A percentile compares a stretch with the other conserved stretches of the same genome.
Conservation (phyloP, 192 early-diverging fungal genomes). For the Funneliformis mosseae region DNA sequence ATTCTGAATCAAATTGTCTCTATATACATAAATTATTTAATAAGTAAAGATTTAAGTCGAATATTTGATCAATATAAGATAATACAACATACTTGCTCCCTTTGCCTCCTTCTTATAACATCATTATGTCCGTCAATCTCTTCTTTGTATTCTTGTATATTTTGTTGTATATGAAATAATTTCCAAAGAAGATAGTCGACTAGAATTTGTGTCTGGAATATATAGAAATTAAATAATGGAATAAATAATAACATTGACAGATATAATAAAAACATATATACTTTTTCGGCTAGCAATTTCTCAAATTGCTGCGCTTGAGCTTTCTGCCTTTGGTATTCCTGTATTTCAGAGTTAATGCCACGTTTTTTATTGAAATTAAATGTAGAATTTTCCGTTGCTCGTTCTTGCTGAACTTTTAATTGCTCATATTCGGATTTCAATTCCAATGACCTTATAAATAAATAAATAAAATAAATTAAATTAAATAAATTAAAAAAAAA, state of each 20-base stretch:
- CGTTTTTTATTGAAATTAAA: slow-evolving; percentile 92
- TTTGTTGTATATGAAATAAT: slow-evolving; percentile 84
- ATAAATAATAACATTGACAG: not conserved
- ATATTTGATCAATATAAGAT: not conserved
- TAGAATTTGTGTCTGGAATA: slow-evolving; percentile 59
- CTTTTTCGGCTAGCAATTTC: slow-evolving; percentile 59
- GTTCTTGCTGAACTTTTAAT: slow-evolving; percentile 80
- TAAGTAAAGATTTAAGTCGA: not conserved
- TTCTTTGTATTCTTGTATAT: slow-evolving; percentile 59
- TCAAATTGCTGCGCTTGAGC: slow-evolving; percentile 88
- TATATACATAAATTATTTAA: slow-evolving; percentile 24
- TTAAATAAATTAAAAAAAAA: too few species aligned
- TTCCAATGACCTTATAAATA: slow-evolving; percentile 69
- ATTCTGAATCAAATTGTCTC: slow-evolving; percentile 51
- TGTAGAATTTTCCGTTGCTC: slow-evolving; percentile 83
- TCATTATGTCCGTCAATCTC: slow-evolving; percentile 63
- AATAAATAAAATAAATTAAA: too few species aligned
- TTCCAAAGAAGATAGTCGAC: slow-evolving; percentile 84
- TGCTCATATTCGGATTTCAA: slow-evolving; percentile 86
- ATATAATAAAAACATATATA: slow-evolving; percentile 22
- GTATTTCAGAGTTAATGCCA: slow-evolving; percentile 87
- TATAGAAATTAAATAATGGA: not conserved
- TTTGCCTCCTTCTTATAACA: slow-evolving; percentile 40
- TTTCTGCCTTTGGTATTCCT: slow-evolving; percentile 90
- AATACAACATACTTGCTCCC: slow-evolving; percentile 46